Evolutionary conservation across 2,329 filamentous ascomycete genomes (phyloP), one percentile per base, ranked within the genome.

Genomic region (Curvularia spicifera): DNA sequence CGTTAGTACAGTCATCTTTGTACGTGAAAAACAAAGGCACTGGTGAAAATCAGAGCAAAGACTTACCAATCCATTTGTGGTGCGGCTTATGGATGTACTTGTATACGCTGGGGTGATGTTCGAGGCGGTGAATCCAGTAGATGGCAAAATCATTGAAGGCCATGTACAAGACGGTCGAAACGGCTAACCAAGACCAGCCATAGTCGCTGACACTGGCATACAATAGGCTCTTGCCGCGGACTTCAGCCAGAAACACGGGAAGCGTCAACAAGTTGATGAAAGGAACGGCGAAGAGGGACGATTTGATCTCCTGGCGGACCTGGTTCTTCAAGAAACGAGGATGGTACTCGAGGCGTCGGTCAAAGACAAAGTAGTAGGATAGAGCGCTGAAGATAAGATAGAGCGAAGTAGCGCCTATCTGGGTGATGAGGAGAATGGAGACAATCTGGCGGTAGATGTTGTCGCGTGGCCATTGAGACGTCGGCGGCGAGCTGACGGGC

Each of bases 61-160:
- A 56, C 53, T 26, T 51, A 56, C 53, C 53, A 28, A 56, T 56
- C 53, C 53, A 56, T 52, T 56, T 56, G 42, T 56, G 53, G 40
- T 56, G 53, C 45, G 53, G 53, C 48, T 56, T 56, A 24, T 56
- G 53, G 20, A 56, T 56, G 42, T 56, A 56, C 20, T 56, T 56
- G 53, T 56, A 56, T 1, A 56, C 53, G 31, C 53, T 56, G 6
- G 53, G 53, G 48, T 56, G 53, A 33, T 56, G 53, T 46, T 56
- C 53, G 18, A 56, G 53, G 53, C 53, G 53, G 33, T 56, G 53
- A 22, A 56, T 56, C 53, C 53, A 56, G 42, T 56, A 56, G 10
- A 56, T 56, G 24, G 40, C 48, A 40, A 56, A 46, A 45, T 56
- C 53, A 39, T 56, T 56, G 40, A 56, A 56, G 4, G 53, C 53